phyloP scores from a whole-genome alignment of 2,329 filamentous ascomycete genomes.

The Ascochyta clinopodiicola region DNA sequence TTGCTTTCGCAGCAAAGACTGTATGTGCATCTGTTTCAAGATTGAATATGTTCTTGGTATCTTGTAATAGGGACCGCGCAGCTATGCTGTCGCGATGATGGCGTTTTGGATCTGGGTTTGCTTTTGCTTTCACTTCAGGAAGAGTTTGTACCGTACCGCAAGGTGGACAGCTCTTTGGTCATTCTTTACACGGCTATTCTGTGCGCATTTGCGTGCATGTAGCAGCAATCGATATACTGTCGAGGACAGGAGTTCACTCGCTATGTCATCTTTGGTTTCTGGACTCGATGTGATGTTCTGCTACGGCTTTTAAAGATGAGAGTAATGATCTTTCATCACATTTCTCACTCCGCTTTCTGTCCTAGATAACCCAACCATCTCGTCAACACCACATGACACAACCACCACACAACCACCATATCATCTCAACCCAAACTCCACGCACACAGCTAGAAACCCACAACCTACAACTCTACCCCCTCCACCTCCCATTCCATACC shows the following conservation, averaged over 20 bases:
- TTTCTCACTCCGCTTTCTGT: neutral
- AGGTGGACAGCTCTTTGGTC: conserved; percentile 1
- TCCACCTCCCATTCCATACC: neutral
- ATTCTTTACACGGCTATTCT: conserved; percentile 4
- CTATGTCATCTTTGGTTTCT: neutral
- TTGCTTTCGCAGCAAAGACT: conserved; percentile 12
- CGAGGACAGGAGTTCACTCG: conserved; percentile 1
- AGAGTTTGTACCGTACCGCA: conserved; percentile 3
- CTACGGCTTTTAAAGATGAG: neutral
- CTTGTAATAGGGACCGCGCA: conserved; percentile 12
- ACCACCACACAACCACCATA: neutral
- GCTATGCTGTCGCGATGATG: conserved; percentile 14
- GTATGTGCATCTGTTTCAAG: conserved; percentile 17
- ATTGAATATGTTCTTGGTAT: conserved; percentile 15
- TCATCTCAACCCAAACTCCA: neutral
- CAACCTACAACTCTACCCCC: neutral
- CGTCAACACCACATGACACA: neutral
- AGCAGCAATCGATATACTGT: conserved; percentile 7
- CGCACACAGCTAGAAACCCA: neutral
- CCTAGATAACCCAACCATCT: neutral
- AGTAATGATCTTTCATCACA: neutral
- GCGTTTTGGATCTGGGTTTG: conserved; percentile 2
- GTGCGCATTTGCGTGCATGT: neutral
- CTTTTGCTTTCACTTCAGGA: neutral
- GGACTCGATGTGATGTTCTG: no score